These are phyloP conservation scores for Eimeria sp. DNA, from an alignment of 169 alveolate species.

Conservation along the genomic window DNA sequence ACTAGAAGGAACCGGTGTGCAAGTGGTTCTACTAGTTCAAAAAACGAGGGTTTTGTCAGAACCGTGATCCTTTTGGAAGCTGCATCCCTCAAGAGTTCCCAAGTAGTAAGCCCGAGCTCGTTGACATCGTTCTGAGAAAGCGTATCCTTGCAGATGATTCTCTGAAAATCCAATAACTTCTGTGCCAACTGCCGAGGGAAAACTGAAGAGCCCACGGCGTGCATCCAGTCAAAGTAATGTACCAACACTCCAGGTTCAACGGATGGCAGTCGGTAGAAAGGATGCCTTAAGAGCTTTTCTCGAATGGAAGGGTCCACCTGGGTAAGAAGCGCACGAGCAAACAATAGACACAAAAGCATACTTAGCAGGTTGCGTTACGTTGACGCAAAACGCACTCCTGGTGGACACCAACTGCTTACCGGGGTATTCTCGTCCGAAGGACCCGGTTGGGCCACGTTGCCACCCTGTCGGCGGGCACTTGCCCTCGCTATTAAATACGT, in stretches of 20 bases:
- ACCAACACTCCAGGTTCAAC: not conserved
- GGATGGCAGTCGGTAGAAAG: not conserved
- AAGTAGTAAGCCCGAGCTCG: not conserved
- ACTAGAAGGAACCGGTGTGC: slow-evolving; percentile 7
- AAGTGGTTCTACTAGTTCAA: not conserved
- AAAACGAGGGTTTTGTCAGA: not conserved
- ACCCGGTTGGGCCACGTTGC: not conserved
- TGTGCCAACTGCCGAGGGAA: not conserved
- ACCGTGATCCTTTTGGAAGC: not conserved
- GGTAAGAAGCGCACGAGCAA: not conserved
- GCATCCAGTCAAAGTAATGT: not conserved
- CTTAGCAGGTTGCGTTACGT: no score
- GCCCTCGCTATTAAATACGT: not conserved
- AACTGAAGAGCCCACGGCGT: not conserved
- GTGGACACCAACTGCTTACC: not conserved
- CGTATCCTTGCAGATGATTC: not conserved
- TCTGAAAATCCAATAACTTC: not conserved
- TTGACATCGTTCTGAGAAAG: not conserved
- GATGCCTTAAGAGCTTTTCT: not conserved
- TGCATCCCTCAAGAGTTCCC: not conserved
- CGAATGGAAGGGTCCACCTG: not conserved
- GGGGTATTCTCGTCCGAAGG: not conserved
- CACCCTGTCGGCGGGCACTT: not conserved
- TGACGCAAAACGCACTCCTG: no score
- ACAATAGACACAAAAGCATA: not conserved